Conservation (phyloP, 192 early-diverging fungal species). For the Coemansia sp. region DNA sequence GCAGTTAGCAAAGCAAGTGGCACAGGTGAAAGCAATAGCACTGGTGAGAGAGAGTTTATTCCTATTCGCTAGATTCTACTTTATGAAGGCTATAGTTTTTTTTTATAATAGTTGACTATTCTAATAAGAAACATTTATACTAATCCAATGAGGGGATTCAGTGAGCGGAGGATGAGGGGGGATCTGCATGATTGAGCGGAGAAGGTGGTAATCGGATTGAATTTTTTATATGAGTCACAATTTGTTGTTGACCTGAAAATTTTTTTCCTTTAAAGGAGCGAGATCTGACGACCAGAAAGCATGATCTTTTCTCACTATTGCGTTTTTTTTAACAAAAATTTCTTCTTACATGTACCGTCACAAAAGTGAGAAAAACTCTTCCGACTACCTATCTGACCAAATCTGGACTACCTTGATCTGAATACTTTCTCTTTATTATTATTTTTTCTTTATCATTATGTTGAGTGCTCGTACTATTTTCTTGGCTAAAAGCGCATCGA, state of each 20-base stretch:
- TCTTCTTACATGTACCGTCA: conserved; percentile 40
- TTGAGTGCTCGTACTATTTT: conserved; percentile 32
- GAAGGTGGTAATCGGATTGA: not conserved
- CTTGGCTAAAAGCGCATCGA: conserved; percentile 5
- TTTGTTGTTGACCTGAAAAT: not conserved
- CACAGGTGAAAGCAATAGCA: too few relatives aligned
- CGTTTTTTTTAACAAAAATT: not conserved
- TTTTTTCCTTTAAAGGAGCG: not conserved
- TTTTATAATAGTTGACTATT: too few relatives aligned
- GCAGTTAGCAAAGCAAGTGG: too few relatives aligned
- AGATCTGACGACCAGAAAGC: not conserved
- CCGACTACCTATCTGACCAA: conserved; percentile 57
- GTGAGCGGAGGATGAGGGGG: not conserved
- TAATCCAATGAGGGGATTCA: too few relatives aligned
- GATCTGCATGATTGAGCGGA: not conserved
- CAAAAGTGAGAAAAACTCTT: conserved; percentile 51
- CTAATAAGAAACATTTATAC: too few relatives aligned
- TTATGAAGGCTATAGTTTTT: too few relatives aligned
- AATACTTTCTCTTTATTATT: not conserved
- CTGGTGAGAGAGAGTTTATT: too few relatives aligned
- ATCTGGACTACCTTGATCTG: conserved; percentile 56
- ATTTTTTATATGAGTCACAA: not conserved
- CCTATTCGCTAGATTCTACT: too few relatives aligned
- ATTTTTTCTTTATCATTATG: conserved; percentile 21
- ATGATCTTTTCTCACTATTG: not conserved